Evolutionary conservation across 805 yeast genomes (phyloP).

Genomic region (Metschnikowia matae): DNA sequence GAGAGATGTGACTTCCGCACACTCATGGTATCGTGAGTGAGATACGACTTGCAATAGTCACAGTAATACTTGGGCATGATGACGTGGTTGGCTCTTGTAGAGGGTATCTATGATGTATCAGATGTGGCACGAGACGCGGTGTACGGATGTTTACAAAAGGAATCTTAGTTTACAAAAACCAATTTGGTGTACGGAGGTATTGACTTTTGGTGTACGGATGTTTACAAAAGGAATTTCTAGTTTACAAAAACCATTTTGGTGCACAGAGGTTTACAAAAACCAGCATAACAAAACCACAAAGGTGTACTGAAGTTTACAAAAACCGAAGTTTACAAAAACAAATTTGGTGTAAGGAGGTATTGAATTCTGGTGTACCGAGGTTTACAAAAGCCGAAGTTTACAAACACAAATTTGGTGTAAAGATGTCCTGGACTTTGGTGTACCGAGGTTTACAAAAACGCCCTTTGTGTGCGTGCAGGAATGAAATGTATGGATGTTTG

Average conservation of each 20-base stretch:
- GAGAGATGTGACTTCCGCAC: slow-evolving; percentile 75
- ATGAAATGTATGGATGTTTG: too few species aligned
- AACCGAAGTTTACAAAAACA: too few species aligned
- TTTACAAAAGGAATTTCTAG: too few species aligned
- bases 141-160: background rate
- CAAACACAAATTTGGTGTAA: background rate
- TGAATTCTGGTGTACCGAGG: too few species aligned
- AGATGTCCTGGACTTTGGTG: background rate
- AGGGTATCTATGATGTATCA: too few species aligned
- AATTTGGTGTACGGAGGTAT: background rate
- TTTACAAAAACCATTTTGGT: too few species aligned
- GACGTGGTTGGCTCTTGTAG: too few species aligned
- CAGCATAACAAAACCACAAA: too few species aligned
- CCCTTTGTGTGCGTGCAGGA: too few species aligned
- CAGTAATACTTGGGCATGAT: slow-evolving; percentile 72
- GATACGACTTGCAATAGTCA: slow-evolving; percentile 76
- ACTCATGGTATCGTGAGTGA: slow-evolving; percentile 86
- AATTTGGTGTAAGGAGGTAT: too few species aligned
- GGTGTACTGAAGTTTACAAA: background rate
- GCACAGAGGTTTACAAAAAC: too few species aligned
- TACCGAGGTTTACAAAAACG: background rate
- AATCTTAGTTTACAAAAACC: too few species aligned
- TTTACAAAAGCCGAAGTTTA: background rate
- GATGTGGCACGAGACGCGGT: background rate
- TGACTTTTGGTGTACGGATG: background rate